Conservation (phyloP, 1,139 yeast genomes). For the Wickerhamomyces sp. region DNA sequence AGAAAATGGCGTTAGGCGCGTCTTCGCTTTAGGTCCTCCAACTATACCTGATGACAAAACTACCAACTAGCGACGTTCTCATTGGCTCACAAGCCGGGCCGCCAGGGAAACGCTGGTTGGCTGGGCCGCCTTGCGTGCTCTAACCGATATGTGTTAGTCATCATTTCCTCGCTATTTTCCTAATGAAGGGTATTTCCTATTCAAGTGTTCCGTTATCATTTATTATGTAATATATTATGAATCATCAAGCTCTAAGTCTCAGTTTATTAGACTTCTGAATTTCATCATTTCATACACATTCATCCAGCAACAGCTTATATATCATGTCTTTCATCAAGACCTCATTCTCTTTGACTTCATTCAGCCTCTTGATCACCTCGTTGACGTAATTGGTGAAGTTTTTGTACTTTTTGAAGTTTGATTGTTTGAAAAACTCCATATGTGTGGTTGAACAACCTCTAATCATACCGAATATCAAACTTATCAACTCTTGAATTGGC, state of each 20-base stretch:
- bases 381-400: slow-evolving; percentile 20
- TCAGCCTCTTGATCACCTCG: slow-evolving; percentile 12
- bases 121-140: too few relatives aligned
- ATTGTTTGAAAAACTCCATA: slow-evolving; percentile 18
- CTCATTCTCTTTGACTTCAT: slow-evolving; percentile 4
- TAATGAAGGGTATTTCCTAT: too few relatives aligned
- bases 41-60: neutral
- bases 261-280: too few relatives aligned
- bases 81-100: too few relatives aligned
- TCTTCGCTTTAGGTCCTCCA: neutral
- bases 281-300: slow-evolving; percentile 4
- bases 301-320: slow-evolving; percentile 7
- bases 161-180: too few relatives aligned
- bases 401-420: slow-evolving; percentile 16
- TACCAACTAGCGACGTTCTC: too few relatives aligned
- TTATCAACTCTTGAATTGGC: slow-evolving; percentile 9
- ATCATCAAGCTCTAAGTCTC: too few relatives aligned
- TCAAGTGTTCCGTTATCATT: too few relatives aligned
- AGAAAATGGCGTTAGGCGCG: neutral
- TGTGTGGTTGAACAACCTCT: slow-evolving; percentile 20
- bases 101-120: too few relatives aligned
- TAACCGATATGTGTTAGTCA: too few relatives aligned
- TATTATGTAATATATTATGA: too few relatives aligned
- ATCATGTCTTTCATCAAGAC: slow-evolving; percentile 10
- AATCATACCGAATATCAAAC: slow-evolving; percentile 15